Base-by-base conservation (phyloP, 2,329 filamentous ascomycete genomes). In the Graphium sp. region DNA sequence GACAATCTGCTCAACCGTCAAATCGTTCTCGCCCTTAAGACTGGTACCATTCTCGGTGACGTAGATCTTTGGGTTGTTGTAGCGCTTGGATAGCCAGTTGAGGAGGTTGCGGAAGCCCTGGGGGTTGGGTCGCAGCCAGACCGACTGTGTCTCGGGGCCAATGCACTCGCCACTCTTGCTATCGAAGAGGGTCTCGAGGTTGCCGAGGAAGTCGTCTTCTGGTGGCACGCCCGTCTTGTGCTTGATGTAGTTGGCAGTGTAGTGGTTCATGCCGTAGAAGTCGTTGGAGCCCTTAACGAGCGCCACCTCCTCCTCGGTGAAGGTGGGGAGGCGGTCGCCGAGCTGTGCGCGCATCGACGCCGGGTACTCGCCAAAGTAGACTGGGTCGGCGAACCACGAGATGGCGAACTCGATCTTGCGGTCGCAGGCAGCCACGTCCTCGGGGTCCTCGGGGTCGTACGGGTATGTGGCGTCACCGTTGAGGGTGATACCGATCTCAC, bases 191-290 rank as follows among this genome's bases (percentile, higher is more conserved):
- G 72, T 63, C 41, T 89, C 78, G 20, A 91, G 55, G 49, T 91
- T 78, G 30, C 83, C 83, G 9, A 70, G 56, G 50, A 71, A 72
- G 54, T 92, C 82, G 28, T 77, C 62, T 4, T 58, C 56, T 2
- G 66, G 60, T 1, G 79, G 55, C 26, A 62, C 55, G 6, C 62
- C 65, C 6, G 66, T 62, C 44, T 71, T 69, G 54, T 85, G 74
- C 49, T 73, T 74, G 55, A 91, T 74, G 55, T 80, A 91, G 61
- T 89, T 81, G 45, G 81, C 77, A 28, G 80, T 85, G 60, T 92
- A 92, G 61, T 84, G 78, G 60, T 92, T 91, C 80, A 87, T 87
- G 49, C 81, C 83, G 52, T 91, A 91, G 54, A 91, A 91, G 58
- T 91, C 83, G 50, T 89, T 89, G 46, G 75, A 82, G n/a, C 79